Percentiles rank a stretch among this genome's conserved stretches.
These are phyloP conservation scores for Penicillium angulare DNA, from an alignment of 495 filamentous ascomycete genomes.

Conservation along the genomic window DNA sequence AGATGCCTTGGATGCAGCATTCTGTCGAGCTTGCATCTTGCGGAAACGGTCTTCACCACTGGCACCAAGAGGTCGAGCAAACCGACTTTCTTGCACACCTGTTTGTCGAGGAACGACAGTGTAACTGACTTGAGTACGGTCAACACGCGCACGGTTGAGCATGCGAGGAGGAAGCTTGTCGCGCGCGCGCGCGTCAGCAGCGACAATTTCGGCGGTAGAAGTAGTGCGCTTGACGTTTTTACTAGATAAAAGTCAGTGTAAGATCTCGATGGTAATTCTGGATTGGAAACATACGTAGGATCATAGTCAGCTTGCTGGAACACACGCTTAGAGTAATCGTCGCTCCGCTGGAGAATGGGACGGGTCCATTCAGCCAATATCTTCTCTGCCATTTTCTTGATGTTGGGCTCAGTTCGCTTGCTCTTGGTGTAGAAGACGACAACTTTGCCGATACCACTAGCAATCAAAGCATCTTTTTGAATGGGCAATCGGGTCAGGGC, in stretches of 20 bases:
- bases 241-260: conserved; percentile 24
- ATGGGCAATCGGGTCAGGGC: conserved; percentile 78
- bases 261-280: background rate
- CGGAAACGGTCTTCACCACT: conserved; percentile 78
- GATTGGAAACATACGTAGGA: conserved; percentile 45
- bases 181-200: conserved; percentile 66
- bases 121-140: conserved; percentile 72
- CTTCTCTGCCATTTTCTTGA: conserved; percentile 91
- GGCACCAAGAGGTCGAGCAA: conserved; percentile 65
- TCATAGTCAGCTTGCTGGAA: conserved; percentile 56
- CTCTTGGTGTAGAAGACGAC: conserved; percentile 95
- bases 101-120: conserved; percentile 72
- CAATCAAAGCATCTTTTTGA: conserved; percentile 82
- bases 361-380: conserved; percentile 93
- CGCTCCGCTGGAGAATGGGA: conserved; percentile 88
- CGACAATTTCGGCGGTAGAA: conserved; percentile 48
- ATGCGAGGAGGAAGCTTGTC: conserved; percentile 66
- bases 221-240: conserved; percentile 49
- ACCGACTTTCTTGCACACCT: conserved; percentile 47
- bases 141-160: conserved; percentile 69
- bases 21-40: conserved; percentile 73
- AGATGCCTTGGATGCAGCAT: conserved; percentile 26
- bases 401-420: conserved; percentile 76
- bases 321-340: conserved; percentile 83
- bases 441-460: conserved; percentile 93